Evolutionary conservation across 352 stramenopile species (phyloP).

Genomic region (Phytophthora palmivora): DNA sequence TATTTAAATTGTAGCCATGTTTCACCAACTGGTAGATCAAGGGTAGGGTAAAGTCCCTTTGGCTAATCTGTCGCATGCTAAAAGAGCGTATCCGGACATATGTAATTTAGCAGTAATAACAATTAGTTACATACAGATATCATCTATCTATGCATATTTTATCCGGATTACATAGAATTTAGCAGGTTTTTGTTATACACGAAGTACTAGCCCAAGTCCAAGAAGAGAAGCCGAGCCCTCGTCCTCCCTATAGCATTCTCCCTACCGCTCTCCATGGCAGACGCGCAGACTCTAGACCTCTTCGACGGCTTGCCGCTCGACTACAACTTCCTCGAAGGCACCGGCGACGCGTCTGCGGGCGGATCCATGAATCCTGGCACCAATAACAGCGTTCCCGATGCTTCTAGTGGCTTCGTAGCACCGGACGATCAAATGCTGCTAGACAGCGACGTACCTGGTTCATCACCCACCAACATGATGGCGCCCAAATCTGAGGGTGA

Average conservation of each 20-base stretch:
- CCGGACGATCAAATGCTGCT: slow-evolving; percentile 58
- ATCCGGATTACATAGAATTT: slow-evolving; percentile 4
- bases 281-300: slow-evolving; percentile 50
- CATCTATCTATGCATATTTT: background rate
- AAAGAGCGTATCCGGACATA: background rate
- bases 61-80: slow-evolving; percentile 5
- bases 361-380: slow-evolving; percentile 1
- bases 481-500: slow-evolving; percentile 41
- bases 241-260: slow-evolving; percentile 22
- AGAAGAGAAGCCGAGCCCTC: slow-evolving; percentile 15
- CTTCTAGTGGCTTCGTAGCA: slow-evolving; percentile 21
- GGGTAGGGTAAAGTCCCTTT: slow-evolving; percentile 4
- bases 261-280: slow-evolving; percentile 37
- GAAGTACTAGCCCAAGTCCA: slow-evolving; percentile 4
- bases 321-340: slow-evolving; percentile 53
- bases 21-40: slow-evolving; percentile 19
- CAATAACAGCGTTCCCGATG: background rate
- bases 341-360: slow-evolving; percentile 5
- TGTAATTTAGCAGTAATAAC: background rate
- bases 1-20: slow-evolving; percentile 19
- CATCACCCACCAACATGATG: slow-evolving; percentile 41
- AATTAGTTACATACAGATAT: background rate
- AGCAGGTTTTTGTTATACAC: slow-evolving; percentile 4
- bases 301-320: slow-evolving; percentile 61
- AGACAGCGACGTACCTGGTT: slow-evolving; percentile 49